phyloP scores from a whole-genome alignment of 768 basidiomycete genomes.

The Auricularia cornea region DNA sequence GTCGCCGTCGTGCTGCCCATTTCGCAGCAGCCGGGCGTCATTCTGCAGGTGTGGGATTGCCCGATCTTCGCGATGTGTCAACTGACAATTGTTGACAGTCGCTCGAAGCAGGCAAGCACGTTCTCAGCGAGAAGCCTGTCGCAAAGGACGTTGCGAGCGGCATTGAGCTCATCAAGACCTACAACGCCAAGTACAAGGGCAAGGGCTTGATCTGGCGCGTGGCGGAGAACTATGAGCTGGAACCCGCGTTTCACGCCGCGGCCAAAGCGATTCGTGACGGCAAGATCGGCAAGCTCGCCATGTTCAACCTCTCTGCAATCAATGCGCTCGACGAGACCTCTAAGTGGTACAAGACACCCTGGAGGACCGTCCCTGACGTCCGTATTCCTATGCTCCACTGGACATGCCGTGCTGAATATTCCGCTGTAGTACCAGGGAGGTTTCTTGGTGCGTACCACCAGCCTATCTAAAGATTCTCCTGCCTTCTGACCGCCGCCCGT shows the following conservation, averaged over 20 bases:
- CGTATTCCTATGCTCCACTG: constrained; percentile 20
- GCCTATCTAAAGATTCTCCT: constrained; percentile 13
- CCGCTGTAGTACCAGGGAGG: constrained; percentile 63
- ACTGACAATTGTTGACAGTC: constrained; percentile 17
- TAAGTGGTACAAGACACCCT: constrained; percentile 75
- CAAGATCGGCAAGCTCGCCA: constrained; percentile 62
- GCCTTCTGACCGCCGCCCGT: background rate
- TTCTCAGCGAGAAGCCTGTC: constrained; percentile 83
- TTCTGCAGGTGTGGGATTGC: constrained; percentile 33
- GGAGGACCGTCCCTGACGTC: constrained; percentile 77
- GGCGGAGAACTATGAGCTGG: constrained; percentile 70
- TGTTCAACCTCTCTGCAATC: constrained; percentile 51
- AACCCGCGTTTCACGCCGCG: constrained; percentile 46
- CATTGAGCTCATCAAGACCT: constrained; percentile 53
- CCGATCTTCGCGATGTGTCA: background rate
- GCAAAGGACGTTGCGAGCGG: constrained; percentile 62
- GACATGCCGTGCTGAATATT: constrained; percentile 4
- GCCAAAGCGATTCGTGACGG: constrained; percentile 44
- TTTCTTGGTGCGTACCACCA: constrained; percentile 52
- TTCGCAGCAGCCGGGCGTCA: constrained; percentile 56
- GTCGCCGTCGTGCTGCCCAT: constrained; percentile 78
- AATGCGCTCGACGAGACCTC: constrained; percentile 50
- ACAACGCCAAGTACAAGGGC: constrained; percentile 53
- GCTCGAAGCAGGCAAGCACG: constrained; percentile 74
- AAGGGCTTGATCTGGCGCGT: constrained; percentile 72